phyloP scores from a whole-genome alignment of 2,329 filamentous ascomycete species.

The Diaporthe humulicola region DNA sequence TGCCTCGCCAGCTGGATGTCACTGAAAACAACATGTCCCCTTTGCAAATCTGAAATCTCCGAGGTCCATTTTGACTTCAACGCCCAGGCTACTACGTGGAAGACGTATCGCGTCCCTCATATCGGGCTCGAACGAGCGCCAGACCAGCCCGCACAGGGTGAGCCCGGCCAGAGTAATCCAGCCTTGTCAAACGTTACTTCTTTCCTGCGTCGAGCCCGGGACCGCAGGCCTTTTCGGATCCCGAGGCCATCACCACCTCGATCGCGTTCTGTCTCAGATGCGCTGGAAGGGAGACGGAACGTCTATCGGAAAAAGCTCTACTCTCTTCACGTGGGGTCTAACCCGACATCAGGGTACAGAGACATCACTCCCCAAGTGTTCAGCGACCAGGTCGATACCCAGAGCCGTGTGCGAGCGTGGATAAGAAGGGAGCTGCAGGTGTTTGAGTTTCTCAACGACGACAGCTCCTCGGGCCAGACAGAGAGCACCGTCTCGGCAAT shows the following conservation, averaged over 20 bases:
- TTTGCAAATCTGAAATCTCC: constrained; percentile 74
- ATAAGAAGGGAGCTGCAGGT: constrained; percentile 87
- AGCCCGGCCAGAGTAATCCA: constrained; percentile 35
- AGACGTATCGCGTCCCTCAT: constrained; percentile 68
- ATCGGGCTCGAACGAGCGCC: constrained; percentile 21
- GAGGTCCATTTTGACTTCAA: constrained; percentile 76
- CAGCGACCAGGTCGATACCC: constrained; percentile 72
- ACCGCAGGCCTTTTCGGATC: constrained; percentile 19
- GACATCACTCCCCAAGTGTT: constrained; percentile 80
- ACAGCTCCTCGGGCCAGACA: constrained; percentile 47
- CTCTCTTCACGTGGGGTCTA: constrained; percentile 86
- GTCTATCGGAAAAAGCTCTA: constrained; percentile 81
- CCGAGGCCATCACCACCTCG: not conserved
- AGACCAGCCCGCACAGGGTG: constrained; percentile 15
- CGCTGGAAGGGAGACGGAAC: constrained; percentile 72
- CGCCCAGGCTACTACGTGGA: constrained; percentile 61
- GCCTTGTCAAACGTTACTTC: constrained; percentile 11
- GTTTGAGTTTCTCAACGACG: constrained; percentile 75
- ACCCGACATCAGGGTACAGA: constrained; percentile 80
- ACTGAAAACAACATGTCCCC: constrained; percentile 78
- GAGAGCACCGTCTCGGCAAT: constrained; percentile 1
- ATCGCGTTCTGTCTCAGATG: constrained; percentile 1
- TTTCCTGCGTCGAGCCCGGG: constrained; percentile 15
- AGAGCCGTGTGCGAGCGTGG: constrained; percentile 84
- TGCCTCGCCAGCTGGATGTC: constrained; percentile 89